Base-by-base conservation (phyloP, 495 filamentous ascomycete genomes). In the Symbiotaphrina buchneri region DNA sequence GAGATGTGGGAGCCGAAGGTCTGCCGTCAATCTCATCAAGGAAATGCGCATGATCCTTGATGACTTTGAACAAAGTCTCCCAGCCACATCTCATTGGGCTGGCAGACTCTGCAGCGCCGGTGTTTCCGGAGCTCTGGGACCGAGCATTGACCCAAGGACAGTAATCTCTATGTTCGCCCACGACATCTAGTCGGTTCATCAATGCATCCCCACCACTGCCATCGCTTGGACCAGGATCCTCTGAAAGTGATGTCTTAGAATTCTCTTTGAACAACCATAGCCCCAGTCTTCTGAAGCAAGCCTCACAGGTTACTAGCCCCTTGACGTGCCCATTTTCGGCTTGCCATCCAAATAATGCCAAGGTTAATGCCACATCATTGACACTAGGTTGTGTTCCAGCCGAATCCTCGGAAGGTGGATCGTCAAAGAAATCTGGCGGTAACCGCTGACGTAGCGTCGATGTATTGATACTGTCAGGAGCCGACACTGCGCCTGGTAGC, bases 301-400 rank as follows among this genome's bases (percentile, higher is more conserved):
- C 74, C 28, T 65, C 55, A 47, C 87, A 97, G 0, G 65, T 69
- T 10, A 71, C 71, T n/a, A 81, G 53, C 27, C 71, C 76, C 2
- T 71, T 60, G 34, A 69, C 61, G 13, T 65, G 59, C 19, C 62
- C 61, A 44, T 79, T 56, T 16, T 74, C 63, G 26, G 67, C 67
- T 39, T 76, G 65, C 90, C 87, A 97, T 35, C 87, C 87, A 33
- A 82, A 73, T 10, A 93, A 51, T 2, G 84, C 75, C 26, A 95
- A 61, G 6, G 63, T 51, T 11, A 93, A 58, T 10, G 85, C 81
- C 21, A 61, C 51, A 29, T 61, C 60, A 45, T 78, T 75, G 24
- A 72, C 53, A 23, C 13, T 3, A 8, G 10, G 33, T 18, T 1
- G 11, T 24, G 6, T 20, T 13, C 7, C 6, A n/a, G 11, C 32